Base-by-base conservation (phyloP, 2,329 filamentous ascomycete species). In the Alternaria triticina region DNA sequence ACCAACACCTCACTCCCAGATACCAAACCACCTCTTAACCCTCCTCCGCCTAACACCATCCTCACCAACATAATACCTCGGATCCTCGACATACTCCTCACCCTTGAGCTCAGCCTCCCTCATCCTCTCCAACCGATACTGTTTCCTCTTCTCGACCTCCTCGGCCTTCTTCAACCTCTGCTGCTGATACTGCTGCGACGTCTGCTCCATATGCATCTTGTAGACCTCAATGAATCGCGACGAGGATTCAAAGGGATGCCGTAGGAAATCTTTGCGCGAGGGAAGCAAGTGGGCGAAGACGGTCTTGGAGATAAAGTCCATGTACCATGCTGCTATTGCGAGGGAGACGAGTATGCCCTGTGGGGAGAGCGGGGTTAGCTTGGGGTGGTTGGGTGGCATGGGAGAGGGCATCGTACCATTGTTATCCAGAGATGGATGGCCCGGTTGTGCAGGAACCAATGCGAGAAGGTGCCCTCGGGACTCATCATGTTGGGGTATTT, bases 401-500 rank as follows among this genome's bases (percentile, higher is more conserved):
- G 57, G 5, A 17, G 40, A 9, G 49, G 54, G 8, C 10, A 77
- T 62, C 5, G 2, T 85, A 97, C 93, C 84, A 97, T 85, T 3
- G 92, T 92, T 77, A 99, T 94, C 79, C 87, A 91, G 27, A 93
- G 80, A 80, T 99, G 95, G 60, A 98, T 87, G 59, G 83, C 82
- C 62, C 87, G 87, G 78, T 88, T 95, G 70, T 92, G 89, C 77
- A 97, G 85, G 80, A 98, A 94, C 88, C 91, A 94, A 80, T 95
- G 87, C 82, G 92, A 86, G 80, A 93, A 93, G 0, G 91, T 92
- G 6, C 93, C 93, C 76, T 91, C 85, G 0, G 94, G 90, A 50
- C 95, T 91, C 86, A 97, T 94, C 86, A 96, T 90, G 72, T 94
- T 90, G 1, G 96, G 96, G 78, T 98, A 98, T 68, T 91, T 84